A percentile compares a stretch with the other conserved stretches of the same genome.
phyloP scores from a whole-genome alignment of 1,139 yeast genomes.

The Williopsis jadinii region DNA sequence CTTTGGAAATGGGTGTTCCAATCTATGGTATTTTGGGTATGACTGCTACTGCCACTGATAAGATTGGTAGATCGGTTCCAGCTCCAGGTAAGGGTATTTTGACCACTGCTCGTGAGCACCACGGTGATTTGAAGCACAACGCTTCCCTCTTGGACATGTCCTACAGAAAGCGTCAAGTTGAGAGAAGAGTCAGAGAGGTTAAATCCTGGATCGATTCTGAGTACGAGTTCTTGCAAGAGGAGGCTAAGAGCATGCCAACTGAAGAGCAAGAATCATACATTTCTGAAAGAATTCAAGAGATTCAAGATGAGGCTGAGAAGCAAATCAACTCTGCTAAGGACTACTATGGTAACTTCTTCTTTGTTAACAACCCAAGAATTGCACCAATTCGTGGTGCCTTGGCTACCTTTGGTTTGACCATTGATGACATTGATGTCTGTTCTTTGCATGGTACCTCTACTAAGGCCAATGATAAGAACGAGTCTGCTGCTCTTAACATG shows the following conservation, averaged over 20 bases:
- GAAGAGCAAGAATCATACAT: constrained; percentile 45
- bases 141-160: constrained; percentile 80
- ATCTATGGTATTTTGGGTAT: constrained; percentile 91
- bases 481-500: constrained; percentile 79
- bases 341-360: constrained; percentile 96
- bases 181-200: constrained; percentile 70
- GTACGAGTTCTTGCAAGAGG: constrained; percentile 62
- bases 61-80: constrained; percentile 98
- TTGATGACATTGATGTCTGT: constrained; percentile 94
- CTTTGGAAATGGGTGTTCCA: constrained; percentile 98
- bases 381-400: constrained; percentile 96
- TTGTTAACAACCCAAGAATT: constrained; percentile 84
- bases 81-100: constrained; percentile 99
- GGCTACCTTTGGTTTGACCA: constrained; percentile 85
- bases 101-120: constrained; percentile 95
- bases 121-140: constrained; percentile 74
- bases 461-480: constrained; percentile 97
- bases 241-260: constrained; percentile 50
- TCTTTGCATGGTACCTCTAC: constrained; percentile 99
- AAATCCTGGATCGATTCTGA: constrained; percentile 83
- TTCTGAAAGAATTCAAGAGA: constrained; percentile 82
- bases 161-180: constrained; percentile 91
- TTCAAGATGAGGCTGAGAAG: constrained; percentile 74
- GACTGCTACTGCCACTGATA: constrained; percentile 96
- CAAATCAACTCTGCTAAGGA: constrained; percentile 86